A percentile compares a stretch with the other conserved stretches of the same genome.
These are phyloP conservation scores for Hevea brasiliensis DNA, from an alignment of 345 rosid genomes.

Conservation along the genomic window DNA sequence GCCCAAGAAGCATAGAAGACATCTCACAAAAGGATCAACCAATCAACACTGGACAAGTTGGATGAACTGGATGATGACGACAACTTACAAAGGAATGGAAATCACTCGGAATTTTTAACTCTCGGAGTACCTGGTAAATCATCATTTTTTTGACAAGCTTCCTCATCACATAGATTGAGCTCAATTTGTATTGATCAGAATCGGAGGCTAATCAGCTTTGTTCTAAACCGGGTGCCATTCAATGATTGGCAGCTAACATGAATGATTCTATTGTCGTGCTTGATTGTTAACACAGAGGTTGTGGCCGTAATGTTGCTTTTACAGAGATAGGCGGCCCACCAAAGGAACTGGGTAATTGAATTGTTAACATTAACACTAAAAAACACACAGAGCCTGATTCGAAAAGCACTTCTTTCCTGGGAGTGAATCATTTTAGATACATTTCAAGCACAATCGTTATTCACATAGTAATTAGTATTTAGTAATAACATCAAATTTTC, in stretches of 20 bases:
- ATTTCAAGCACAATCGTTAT: too few species aligned
- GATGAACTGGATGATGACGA: constrained; percentile 59
- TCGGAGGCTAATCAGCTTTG: not conserved
- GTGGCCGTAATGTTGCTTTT: not conserved
- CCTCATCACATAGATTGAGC: not conserved
- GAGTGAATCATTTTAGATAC: too few species aligned
- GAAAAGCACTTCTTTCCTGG: too few species aligned
- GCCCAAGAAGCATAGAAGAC: constrained; percentile 80
- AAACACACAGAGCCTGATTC: too few species aligned
- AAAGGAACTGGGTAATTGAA: too few species aligned
- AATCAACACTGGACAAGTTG: constrained; percentile 54
- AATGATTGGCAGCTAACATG: not conserved
- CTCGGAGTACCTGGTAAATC: too few species aligned
- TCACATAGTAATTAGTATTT: too few species aligned
- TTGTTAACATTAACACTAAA: too few species aligned
- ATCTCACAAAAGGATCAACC: constrained; percentile 76
- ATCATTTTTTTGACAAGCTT: not conserved
- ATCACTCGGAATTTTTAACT: constrained; percentile 5
- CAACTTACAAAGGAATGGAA: constrained; percentile 45
- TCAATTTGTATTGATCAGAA: too few species aligned
- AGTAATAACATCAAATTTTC: too few species aligned
- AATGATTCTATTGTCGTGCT: not conserved
- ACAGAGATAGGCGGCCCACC: not conserved
- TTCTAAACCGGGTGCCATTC: too few species aligned
- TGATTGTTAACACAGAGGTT: not conserved